Evolutionary conservation across 139 green algal genomes (phyloP).

Genomic region (Microglena sp.): DNA sequence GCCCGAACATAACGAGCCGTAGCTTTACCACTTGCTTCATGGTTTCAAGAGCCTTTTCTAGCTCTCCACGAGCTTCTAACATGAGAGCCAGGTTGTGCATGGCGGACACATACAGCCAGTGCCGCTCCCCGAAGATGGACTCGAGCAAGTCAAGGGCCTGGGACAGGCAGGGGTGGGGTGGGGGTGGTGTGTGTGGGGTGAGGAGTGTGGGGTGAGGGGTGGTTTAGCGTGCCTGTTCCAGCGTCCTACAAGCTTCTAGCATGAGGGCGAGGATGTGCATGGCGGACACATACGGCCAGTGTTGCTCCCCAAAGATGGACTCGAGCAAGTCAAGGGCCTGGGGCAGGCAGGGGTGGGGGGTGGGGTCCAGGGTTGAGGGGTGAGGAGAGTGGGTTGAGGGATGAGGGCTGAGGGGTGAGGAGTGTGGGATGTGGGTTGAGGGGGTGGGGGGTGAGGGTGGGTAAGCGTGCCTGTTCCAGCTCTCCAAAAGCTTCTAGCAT

Average conservation of each 20-base stretch:
- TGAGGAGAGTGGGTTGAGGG: too few species aligned
- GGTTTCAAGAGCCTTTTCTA: constrained; percentile 6
- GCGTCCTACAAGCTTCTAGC: constrained; percentile 20
- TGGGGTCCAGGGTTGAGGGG: too few species aligned
- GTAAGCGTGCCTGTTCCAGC: constrained; percentile 6
- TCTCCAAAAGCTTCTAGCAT: constrained; percentile 24
- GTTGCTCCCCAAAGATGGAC: constrained; percentile 21
- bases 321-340: constrained; percentile 37
- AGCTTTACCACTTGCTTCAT: constrained; percentile 11
- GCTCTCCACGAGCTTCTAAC: constrained; percentile 21
- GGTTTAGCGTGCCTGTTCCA: constrained; percentile 5
- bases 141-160: constrained; percentile 39
- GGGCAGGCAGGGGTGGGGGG: not conserved
- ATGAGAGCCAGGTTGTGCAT: constrained; percentile 50
- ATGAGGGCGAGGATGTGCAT: constrained; percentile 49
- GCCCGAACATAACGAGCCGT: constrained; percentile 31
- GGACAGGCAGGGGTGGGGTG: too few species aligned
- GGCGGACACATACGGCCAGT: constrained; percentile 38
- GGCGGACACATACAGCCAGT: constrained; percentile 43
- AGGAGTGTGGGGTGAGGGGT: too few species aligned
- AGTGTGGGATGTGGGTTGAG: too few species aligned
- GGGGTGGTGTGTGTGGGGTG: too few species aligned
- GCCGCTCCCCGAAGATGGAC: constrained; percentile 24
- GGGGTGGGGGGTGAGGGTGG: too few species aligned
- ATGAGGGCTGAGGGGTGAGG: too few species aligned